Evolutionary conservation across 1,139 yeast genomes (phyloP).

Genomic region (Kodamaea anthophila): DNA sequence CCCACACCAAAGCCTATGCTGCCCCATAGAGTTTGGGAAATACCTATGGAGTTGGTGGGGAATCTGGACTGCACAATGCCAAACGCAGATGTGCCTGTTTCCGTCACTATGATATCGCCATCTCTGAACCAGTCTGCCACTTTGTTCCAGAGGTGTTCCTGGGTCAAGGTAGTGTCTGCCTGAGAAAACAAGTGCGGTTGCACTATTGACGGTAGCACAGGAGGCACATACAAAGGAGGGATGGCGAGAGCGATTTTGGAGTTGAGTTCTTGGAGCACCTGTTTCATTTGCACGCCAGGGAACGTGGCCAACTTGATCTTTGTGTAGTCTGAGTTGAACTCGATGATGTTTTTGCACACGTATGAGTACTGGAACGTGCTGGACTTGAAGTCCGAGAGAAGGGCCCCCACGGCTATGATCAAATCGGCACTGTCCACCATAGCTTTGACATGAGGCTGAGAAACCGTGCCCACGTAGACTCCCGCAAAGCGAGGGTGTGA

Average conservation of each 20-base stretch:
- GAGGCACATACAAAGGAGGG: slow-evolving; percentile 33
- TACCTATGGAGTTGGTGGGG: slow-evolving; percentile 31
- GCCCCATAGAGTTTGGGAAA: slow-evolving; percentile 34
- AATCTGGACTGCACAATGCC: slow-evolving; percentile 34
- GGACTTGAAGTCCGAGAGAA: slow-evolving; percentile 83
- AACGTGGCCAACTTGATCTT: slow-evolving; percentile 71
- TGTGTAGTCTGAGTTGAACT: slow-evolving; percentile 85
- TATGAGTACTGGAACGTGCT: slow-evolving; percentile 83
- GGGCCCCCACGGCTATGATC: slow-evolving; percentile 72
- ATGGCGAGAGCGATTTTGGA: slow-evolving; percentile 26
- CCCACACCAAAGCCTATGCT: slow-evolving; percentile 29
- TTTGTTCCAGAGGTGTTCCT: slow-evolving; percentile 33
- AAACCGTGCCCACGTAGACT: slow-evolving; percentile 76
- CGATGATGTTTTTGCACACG: slow-evolving; percentile 73
- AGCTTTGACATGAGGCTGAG: slow-evolving; percentile 68
- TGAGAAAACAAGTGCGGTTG: slow-evolving; percentile 14
- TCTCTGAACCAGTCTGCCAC: slow-evolving; percentile 28
- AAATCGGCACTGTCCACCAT: slow-evolving; percentile 75
- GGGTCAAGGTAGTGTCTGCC: slow-evolving; percentile 18
- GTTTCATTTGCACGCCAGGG: slow-evolving; percentile 77
- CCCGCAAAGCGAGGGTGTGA: slow-evolving; percentile 74
- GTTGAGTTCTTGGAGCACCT: slow-evolving; percentile 48
- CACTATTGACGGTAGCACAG: neutral
- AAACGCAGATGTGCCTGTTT: slow-evolving; percentile 39
- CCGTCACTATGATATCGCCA: slow-evolving; percentile 33